Evolutionary conservation across 108 stramenopile species (phyloP).

Genomic region (Schizochytrium sp.): DNA sequence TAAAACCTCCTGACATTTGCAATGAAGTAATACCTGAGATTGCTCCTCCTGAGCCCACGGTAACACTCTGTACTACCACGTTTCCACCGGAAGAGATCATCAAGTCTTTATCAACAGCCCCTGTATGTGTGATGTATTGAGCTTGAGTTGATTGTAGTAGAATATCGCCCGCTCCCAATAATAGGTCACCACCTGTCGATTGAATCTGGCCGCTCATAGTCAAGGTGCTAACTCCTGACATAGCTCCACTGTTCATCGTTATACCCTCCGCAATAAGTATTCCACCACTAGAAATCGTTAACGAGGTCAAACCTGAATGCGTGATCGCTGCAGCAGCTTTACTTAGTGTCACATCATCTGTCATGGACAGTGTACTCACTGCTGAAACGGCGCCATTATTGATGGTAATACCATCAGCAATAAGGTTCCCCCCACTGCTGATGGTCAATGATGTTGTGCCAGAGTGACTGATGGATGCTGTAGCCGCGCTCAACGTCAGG

Average conservation of each 20-base stretch:
- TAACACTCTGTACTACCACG: too few relatives aligned
- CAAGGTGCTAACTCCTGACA: too few relatives aligned
- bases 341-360: neutral
- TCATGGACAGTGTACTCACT: neutral
- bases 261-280: constrained; percentile 1
- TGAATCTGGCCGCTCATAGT: too few relatives aligned
- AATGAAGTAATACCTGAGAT: neutral
- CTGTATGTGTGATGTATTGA: too few relatives aligned
- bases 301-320: neutral
- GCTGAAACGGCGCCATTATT: neutral
- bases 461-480: neutral
- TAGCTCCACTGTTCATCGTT: neutral
- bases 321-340: neutral
- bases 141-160: too few relatives aligned
- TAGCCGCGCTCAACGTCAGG: neutral
- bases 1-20: neutral
- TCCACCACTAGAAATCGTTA: neutral
- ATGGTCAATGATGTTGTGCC: constrained; percentile 6
- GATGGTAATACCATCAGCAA: constrained; percentile 15
- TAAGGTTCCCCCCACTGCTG: constrained; percentile 30
- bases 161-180: too few relatives aligned
- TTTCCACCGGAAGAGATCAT: too few relatives aligned
- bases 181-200: too few relatives aligned
- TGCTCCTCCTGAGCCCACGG: too few relatives aligned
- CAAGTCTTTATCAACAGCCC: too few relatives aligned